Conservation (phyloP, 495 filamentous ascomycete species). For the Podospora didyma region DNA sequence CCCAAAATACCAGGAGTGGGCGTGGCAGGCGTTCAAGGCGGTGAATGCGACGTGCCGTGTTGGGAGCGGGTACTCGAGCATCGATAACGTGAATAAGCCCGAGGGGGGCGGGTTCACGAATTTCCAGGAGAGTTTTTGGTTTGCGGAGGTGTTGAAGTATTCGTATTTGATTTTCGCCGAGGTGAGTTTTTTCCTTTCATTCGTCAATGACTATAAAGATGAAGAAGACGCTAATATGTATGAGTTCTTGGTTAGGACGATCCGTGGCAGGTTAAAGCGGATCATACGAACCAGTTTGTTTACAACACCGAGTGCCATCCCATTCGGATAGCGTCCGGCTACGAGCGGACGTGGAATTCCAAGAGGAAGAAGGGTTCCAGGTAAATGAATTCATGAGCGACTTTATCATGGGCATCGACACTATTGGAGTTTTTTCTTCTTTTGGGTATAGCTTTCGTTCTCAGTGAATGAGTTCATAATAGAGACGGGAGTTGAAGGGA, state of each 20-base stretch:
- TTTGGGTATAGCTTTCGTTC: too few species aligned
- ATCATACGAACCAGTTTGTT: slow-evolving; percentile 61
- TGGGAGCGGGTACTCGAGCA: slow-evolving; percentile 61
- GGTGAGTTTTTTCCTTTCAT: slow-evolving; percentile 13
- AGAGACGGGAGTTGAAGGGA: too few species aligned
- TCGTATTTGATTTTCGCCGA: slow-evolving; percentile 56
- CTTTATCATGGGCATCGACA: too few species aligned
- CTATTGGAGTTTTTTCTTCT: too few species aligned
- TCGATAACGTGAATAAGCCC: slow-evolving; percentile 61
- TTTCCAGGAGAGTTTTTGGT: slow-evolving; percentile 85
- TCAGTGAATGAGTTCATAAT: too few species aligned
- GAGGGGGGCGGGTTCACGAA: slow-evolving; percentile 61
- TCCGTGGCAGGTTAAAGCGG: slow-evolving; percentile 60
- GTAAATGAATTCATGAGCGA: too few species aligned
- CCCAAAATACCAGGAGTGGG: slow-evolving; percentile 71
- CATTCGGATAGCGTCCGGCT: slow-evolving; percentile 45
- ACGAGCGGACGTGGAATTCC: neutral
- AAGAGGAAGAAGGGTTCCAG: neutral
- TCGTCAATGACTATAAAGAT: neutral
- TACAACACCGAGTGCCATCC: slow-evolving; percentile 88
- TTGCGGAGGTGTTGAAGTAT: slow-evolving; percentile 90
- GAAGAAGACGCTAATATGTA: neutral
- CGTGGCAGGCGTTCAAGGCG: slow-evolving; percentile 73
- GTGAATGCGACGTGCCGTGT: slow-evolving; percentile 64
- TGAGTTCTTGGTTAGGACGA: slow-evolving; percentile 39